A percentile compares a stretch with the other conserved stretches of the same genome.
phyloP scores from a whole-genome alignment of 1,139 yeast genomes.

The Schizosaccharomyces versatilis region DNA sequence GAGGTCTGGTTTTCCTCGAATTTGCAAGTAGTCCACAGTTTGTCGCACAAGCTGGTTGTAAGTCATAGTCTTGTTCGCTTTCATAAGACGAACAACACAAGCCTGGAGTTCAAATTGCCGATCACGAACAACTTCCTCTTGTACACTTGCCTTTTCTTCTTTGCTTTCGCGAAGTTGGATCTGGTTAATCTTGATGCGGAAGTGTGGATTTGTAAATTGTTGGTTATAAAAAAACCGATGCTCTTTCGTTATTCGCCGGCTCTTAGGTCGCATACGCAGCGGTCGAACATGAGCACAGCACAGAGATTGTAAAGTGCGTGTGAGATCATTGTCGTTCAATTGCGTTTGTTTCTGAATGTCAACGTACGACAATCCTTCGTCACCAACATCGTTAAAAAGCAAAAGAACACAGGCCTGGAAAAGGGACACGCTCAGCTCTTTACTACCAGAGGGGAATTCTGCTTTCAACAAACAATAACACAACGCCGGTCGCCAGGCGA shows the following conservation, averaged over 20 bases:
- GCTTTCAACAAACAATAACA: conserved; percentile 19
- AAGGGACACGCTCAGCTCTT: conserved; percentile 17
- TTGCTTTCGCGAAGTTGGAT: conserved; percentile 18
- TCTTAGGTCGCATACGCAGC: conserved; percentile 16
- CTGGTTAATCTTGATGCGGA: conserved; percentile 18
- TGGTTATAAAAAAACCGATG: conserved; percentile 19
- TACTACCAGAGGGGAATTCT: conserved; percentile 17
- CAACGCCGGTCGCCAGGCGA: conserved; percentile 19
- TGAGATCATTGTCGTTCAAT: conserved; percentile 14
- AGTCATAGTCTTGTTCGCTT: conserved; percentile 27
- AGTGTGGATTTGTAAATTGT: conserved; percentile 17
- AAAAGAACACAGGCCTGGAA: conserved; percentile 18
- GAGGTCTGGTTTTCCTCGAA: conserved; percentile 16
- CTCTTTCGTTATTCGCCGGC: conserved; percentile 13
- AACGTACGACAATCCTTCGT: conserved; percentile 13
- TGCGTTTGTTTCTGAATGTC: conserved; percentile 14
- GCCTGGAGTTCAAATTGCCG: conserved; percentile 21
- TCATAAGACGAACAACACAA: conserved; percentile 27
- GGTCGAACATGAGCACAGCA: conserved; percentile 17
- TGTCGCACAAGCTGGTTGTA: conserved; percentile 21
- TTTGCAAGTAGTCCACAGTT: conserved; percentile 16
- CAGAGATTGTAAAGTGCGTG: conserved; percentile 17
- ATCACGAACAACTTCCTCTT: conserved; percentile 17
- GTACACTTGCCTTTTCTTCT: conserved; percentile 14
- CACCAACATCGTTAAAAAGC: conserved; percentile 16